These are phyloP conservation scores for Penicillium maclennaniae DNA, from an alignment of 495 filamentous ascomycete genomes.

Conservation along the genomic window DNA sequence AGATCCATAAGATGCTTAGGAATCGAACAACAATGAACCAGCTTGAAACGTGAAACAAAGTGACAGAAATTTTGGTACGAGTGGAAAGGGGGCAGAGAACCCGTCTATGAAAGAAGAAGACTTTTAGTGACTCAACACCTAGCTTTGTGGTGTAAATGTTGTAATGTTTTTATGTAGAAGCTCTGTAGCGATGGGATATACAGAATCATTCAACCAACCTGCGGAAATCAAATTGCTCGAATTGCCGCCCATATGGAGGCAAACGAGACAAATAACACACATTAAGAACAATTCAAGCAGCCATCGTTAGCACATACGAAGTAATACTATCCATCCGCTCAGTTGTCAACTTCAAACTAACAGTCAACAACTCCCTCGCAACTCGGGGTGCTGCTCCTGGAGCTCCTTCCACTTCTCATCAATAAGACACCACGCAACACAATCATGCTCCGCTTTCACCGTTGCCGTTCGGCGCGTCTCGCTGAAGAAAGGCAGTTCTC, in stretches of 20 bases:
- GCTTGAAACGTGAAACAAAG: too few relatives aligned
- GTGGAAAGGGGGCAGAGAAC: too few relatives aligned
- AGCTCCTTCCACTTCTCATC: conserved; percentile 64
- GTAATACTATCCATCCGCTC: conserved; percentile 92
- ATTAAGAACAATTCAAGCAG: conserved; percentile 22
- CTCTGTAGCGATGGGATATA: not conserved
- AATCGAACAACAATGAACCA: too few relatives aligned
- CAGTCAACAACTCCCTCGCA: conserved; percentile 76
- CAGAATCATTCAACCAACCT: not conserved
- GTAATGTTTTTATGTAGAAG: not conserved
- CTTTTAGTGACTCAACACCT: not conserved
- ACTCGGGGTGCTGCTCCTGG: conserved; percentile 68
- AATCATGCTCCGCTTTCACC: conserved; percentile 74
- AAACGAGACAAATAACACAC: not conserved
- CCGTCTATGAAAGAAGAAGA: too few relatives aligned
- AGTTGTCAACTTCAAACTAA: conserved; percentile 81
- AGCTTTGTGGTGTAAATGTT: not conserved
- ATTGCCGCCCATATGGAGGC: not conserved
- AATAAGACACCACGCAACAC: conserved; percentile 77
- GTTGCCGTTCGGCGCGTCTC: conserved; percentile 84
- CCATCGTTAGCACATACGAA: conserved; percentile 43
- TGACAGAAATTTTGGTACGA: not conserved
- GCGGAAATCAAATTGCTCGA: conserved; percentile 2
- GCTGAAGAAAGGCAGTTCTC: conserved; percentile 93
- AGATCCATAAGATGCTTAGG: too few relatives aligned